phyloP scores from a whole-genome alignment of 768 basidiomycete genomes.

The Lepiota subincarnata region DNA sequence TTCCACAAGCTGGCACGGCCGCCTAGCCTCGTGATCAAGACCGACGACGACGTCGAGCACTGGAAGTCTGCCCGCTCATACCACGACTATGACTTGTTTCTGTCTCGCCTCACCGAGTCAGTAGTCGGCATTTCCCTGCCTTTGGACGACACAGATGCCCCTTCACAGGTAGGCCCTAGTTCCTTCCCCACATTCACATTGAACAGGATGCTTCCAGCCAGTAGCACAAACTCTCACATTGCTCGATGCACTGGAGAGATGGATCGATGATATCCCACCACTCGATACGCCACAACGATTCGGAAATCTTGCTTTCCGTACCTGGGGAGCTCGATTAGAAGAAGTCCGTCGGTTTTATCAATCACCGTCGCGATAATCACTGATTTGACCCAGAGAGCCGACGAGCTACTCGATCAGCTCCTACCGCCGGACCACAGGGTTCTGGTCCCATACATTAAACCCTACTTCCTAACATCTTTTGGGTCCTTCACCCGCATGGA shows the following conservation, averaged over 20 bases:
- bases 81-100: conserved; percentile 67
- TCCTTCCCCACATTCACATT: background rate
- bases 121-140: conserved; percentile 62
- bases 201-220: conserved; percentile 32
- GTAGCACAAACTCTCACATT: conserved; percentile 46
- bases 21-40: conserved; percentile 57
- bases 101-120: conserved; percentile 71
- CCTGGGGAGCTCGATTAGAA: conserved; percentile 76
- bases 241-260: conserved; percentile 61
- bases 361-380: conserved; percentile 11
- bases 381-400: conserved; percentile 42
- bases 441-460: conserved; percentile 62
- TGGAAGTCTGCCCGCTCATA: conserved; percentile 77
- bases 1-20: conserved; percentile 16
- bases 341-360: conserved; percentile 44
- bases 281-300: conserved; percentile 75
- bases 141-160: conserved; percentile 28
- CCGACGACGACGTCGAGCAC: conserved; percentile 66
- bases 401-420: conserved; percentile 43
- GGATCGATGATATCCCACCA: conserved; percentile 83
- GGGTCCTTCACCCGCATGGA: conserved; percentile 90
- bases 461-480: conserved; percentile 80
- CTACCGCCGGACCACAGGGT: conserved; percentile 41
- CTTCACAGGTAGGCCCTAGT: conserved; percentile 31
- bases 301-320: conserved; percentile 88